These are phyloP conservation scores for Ogataea ramenticola DNA, from an alignment of 805 yeast genomes.

Conservation along the genomic window DNA sequence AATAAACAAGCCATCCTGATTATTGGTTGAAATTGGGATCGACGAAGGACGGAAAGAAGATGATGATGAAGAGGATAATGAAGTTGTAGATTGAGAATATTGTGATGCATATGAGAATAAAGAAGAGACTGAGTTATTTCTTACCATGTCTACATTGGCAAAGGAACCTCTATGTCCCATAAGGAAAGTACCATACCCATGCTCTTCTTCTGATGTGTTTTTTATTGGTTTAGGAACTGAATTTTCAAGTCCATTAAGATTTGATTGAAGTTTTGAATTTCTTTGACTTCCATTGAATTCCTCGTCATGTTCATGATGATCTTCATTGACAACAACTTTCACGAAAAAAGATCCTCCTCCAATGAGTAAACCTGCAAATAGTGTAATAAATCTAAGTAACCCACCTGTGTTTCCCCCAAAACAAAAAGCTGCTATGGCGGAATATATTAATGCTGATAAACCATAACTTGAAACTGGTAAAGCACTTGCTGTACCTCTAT, in stretches of 20 bases:
- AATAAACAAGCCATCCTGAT: background rate
- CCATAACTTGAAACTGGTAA: constrained; percentile 67
- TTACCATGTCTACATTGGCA: constrained; percentile 21
- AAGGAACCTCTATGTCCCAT: constrained; percentile 30
- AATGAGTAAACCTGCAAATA: constrained; percentile 41
- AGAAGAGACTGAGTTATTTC: constrained; percentile 21
- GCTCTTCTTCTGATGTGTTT: background rate
- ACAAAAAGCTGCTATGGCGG: constrained; percentile 45
- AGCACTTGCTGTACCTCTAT: constrained; percentile 65
- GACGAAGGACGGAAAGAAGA: constrained; percentile 5
- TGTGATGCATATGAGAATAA: constrained; percentile 23
- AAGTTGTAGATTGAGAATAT: constrained; percentile 16
- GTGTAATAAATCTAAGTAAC: constrained; percentile 46
- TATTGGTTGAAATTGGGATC: background rate
- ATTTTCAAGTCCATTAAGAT: background rate
- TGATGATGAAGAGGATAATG: constrained; percentile 11
- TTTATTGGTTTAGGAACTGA: background rate
- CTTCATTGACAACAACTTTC: constrained; percentile 23
- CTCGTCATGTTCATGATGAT: constrained; percentile 15
- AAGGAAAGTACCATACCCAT: constrained; percentile 8
- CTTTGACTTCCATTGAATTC: constrained; percentile 1
- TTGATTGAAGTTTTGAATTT: background rate
- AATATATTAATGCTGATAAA: constrained; percentile 59
- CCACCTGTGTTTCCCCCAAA: constrained; percentile 48
- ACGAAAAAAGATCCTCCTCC: constrained; percentile 41